Evolutionary conservation across 169 alveolate genomes (phyloP).

Genomic region (Toxoplasma gondii): DNA sequence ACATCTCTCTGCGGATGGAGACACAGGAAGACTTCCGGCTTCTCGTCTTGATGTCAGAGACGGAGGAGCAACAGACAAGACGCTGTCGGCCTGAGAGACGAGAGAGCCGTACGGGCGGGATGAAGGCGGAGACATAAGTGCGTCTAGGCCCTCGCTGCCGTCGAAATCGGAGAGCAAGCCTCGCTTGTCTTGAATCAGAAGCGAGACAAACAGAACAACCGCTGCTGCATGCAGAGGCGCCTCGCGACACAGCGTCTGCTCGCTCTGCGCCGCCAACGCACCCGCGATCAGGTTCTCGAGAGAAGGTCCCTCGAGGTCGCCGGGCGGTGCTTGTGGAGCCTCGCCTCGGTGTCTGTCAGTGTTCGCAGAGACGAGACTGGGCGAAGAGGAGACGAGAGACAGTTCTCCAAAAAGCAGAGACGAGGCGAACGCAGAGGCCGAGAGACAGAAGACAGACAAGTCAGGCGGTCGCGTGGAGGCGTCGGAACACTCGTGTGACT

Average conservation of each 20-base stretch:
- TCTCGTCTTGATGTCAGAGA: not conserved
- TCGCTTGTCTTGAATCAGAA: conserved; percentile 11
- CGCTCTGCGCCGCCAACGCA: not conserved
- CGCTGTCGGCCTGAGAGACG: not conserved
- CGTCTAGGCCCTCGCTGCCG: not conserved
- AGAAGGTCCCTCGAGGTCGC: not conserved
- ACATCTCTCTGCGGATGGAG: not conserved
- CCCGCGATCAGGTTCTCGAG: not conserved
- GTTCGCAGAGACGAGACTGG: no score
- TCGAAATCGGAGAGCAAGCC: not conserved
- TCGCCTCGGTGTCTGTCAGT: no score
- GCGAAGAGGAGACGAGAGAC: not conserved
- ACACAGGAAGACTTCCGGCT: not conserved
- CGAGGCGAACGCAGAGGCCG: not conserved
- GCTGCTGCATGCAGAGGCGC: conserved; percentile 15
- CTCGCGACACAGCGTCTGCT: conserved; percentile 12
- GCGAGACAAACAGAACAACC: not conserved
- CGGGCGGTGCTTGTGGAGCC: no score
- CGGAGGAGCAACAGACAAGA: not conserved
- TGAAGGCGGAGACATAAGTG: not conserved
- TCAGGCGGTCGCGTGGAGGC: no score
- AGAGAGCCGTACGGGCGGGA: not conserved
- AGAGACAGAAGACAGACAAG: not conserved
- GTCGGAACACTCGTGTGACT: no score
- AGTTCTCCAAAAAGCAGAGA: not conserved